A percentile compares a stretch with the other conserved stretches of the same genome.
Evolutionary conservation across 306 rosid species (phyloP).

Genomic region (Senna tora): DNA sequence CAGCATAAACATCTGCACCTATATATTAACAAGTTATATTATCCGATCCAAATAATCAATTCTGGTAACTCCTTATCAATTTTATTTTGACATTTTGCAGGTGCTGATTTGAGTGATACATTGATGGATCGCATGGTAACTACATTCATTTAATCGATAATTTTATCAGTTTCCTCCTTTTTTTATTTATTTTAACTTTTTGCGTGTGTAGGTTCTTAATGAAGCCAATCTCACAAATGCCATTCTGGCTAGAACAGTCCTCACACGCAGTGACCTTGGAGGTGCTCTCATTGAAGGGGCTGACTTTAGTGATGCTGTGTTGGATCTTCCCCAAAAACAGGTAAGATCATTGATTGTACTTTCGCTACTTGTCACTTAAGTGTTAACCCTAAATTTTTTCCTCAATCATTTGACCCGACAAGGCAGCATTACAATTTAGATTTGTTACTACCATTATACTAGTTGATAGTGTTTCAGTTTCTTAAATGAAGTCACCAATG

Average conservation of each 20-base stretch:
- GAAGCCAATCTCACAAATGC: slow-evolving; percentile 91
- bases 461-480: background rate
- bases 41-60: background rate
- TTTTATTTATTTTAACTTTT: slow-evolving; percentile 10
- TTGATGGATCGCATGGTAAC: slow-evolving; percentile 98
- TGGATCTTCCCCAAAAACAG: slow-evolving; percentile 85
- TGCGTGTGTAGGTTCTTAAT: slow-evolving; percentile 64
- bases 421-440: background rate
- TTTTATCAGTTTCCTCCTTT: background rate
- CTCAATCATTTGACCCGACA: background rate
- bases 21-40: slow-evolving; percentile 1
- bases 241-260: slow-evolving; percentile 77
- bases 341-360: slow-evolving; percentile 32
- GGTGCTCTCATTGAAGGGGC: slow-evolving; percentile 89
- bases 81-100: slow-evolving; percentile 40
- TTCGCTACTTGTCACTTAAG: background rate
- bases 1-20: slow-evolving; percentile 1
- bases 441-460: background rate
- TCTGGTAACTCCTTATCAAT: background rate
- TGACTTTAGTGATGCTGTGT: slow-evolving; percentile 93
- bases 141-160: slow-evolving; percentile 1
- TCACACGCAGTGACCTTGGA: slow-evolving; percentile 95
- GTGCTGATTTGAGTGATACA: slow-evolving; percentile 92
- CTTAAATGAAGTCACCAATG: background rate
- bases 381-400: background rate